A percentile compares a stretch with the other conserved stretches of the same genome.
Evolutionary conservation across 2,329 filamentous ascomycete species (phyloP).

Genomic region (Pestalotiopsis sp.): DNA sequence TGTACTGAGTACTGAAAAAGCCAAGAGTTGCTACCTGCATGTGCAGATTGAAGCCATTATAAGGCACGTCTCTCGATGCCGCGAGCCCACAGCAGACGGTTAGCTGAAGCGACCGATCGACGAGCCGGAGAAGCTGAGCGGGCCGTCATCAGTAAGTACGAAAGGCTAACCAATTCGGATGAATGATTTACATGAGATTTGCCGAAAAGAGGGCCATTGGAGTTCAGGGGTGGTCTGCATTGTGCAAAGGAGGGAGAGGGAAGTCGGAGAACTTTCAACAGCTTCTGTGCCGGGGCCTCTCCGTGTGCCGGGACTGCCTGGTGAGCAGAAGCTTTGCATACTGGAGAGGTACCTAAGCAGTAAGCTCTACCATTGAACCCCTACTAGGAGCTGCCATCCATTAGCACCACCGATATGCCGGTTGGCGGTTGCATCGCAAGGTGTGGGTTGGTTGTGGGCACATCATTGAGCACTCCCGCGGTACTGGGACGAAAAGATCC

Average conservation of each 20-base stretch:
- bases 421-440: background rate
- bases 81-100: background rate
- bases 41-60: slow-evolving; percentile 5
- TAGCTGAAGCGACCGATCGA: background rate
- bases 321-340: background rate
- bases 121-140: slow-evolving; percentile 1
- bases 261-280: background rate
- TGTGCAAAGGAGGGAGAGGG: background rate
- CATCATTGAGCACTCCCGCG: background rate
- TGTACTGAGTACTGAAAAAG: background rate
- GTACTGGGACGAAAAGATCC: background rate
- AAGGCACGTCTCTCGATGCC: background rate
- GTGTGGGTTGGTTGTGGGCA: background rate
- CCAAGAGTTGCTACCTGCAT: background rate
- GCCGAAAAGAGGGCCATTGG: background rate
- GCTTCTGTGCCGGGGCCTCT: background rate
- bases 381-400: background rate
- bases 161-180: background rate
- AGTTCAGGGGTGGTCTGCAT: background rate
- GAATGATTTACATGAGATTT: slow-evolving; percentile 7
- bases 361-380: background rate
- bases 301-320: background rate
- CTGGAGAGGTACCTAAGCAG: background rate
- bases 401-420: background rate
- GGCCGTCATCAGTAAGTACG: slow-evolving; percentile 1